These are phyloP conservation scores for Aspergillus candidus DNA, from an alignment of 2,329 filamentous ascomycete genomes.

Conservation along the genomic window DNA sequence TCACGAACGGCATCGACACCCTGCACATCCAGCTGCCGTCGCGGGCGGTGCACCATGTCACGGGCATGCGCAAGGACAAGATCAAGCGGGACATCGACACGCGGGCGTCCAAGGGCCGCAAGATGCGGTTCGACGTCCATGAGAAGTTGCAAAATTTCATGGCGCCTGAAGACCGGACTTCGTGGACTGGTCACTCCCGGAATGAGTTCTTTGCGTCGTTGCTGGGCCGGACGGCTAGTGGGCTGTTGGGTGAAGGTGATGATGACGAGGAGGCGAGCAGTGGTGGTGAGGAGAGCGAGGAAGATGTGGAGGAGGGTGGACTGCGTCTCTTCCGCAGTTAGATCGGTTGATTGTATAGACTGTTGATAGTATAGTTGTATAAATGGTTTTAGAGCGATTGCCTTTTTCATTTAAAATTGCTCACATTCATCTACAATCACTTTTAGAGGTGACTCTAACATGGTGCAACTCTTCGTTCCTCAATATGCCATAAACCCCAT, in stretches of 20 bases:
- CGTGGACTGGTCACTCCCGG: conserved; percentile 74
- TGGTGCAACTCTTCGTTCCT: too few species aligned
- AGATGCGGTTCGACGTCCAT: conserved; percentile 89
- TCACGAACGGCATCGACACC: conserved; percentile 42
- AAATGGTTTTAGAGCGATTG: not conserved
- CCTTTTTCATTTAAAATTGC: not conserved
- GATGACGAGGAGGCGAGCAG: conserved; percentile 45
- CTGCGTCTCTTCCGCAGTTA: conserved; percentile 29
- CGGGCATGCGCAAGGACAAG: conserved; percentile 52
- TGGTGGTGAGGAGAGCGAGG: conserved; percentile 22
- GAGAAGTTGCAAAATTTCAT: conserved; percentile 98
- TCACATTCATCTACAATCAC: too few species aligned
- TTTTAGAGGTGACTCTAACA: too few species aligned
- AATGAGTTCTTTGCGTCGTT: conserved; percentile 70
- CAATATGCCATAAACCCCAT: too few species aligned
- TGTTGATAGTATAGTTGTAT: conserved; percentile 1
- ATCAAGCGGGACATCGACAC: conserved; percentile 80
- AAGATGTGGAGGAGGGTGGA: conserved; percentile 28
- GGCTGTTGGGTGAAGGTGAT: conserved; percentile 56
- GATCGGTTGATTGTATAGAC: conserved; percentile 1
- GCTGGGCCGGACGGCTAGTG: conserved; percentile 59
- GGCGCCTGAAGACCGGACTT: conserved; percentile 76
- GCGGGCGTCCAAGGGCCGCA: conserved; percentile 89
- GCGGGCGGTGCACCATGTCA: conserved; percentile 33
- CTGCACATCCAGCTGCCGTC: conserved; percentile 33